Base-by-base conservation (phyloP, 2,329 filamentous ascomycete species). In the Pezicula carpinea region DNA sequence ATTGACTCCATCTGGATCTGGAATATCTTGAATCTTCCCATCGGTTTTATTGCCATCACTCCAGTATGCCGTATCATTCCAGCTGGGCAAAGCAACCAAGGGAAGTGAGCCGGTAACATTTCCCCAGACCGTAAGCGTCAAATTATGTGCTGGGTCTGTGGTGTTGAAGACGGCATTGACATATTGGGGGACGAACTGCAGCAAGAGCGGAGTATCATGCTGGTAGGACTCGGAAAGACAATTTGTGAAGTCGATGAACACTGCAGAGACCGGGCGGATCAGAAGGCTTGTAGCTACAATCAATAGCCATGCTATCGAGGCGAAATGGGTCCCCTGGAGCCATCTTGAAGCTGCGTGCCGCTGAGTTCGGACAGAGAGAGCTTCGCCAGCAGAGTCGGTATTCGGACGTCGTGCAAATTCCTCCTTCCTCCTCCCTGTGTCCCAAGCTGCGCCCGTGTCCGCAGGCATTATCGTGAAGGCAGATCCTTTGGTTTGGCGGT, bases 41-140 rank as follows among this genome's bases (percentile, higher is more conserved):
- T 81, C 71, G 0, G 76, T 82, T 41, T 74, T 63, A 31, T 76
- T 77, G 1, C 73, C 61, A 61, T 93, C 72, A 2, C 64, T 87
- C 89, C 59, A 62, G 35, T 62, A 89, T 39, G 73, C 69, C 0
- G 79, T 66, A 61, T 80, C 76, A 57, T 76, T 66, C 15, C 76
- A 67, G 0, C 78, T 59, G 29, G 89, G 89, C 44, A 89, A 77
- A 2, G 67, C 50, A n/a, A 72, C 69, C 11, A 68, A 62, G 2
- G 74, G 73, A 38, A 77, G 74, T 23, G 84, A 80, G 39, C 93
- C 93, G 7, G 85, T 87, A 23, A 97, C 89, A 66, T 97, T 96
- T 43, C 91, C 92, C 72, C 89, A 97, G 39, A 96, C 78, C 1
- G 83, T 93, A 46, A 96, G 72, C 53, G 79, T 82, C 41, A 99